Percentiles rank a stretch among this genome's conserved stretches.
Evolutionary conservation across 2,329 filamentous ascomycete genomes (phyloP).

Genomic region (Penicillium sp.): DNA sequence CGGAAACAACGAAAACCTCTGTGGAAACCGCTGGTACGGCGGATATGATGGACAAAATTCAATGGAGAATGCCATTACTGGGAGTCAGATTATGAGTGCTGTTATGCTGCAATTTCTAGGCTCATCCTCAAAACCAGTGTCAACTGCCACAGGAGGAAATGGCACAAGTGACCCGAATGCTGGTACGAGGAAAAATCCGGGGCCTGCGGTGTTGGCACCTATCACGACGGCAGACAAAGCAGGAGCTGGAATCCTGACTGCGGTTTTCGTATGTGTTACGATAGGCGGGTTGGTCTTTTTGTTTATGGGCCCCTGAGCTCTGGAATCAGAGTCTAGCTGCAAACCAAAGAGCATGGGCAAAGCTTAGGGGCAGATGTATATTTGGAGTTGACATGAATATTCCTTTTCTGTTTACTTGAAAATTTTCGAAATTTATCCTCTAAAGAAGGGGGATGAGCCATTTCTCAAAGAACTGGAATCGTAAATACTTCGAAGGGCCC

Average conservation of each 20-base stretch:
- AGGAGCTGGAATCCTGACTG: slow-evolving; percentile 1
- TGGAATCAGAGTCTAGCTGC: no score
- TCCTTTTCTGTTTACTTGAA: neutral
- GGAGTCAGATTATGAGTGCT: slow-evolving; percentile 55
- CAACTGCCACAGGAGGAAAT: slow-evolving; percentile 2
- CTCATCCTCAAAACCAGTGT: neutral
- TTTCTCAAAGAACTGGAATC: no score
- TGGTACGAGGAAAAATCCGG: neutral
- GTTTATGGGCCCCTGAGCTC: neutral
- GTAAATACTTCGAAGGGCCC: no score
- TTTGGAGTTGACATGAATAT: neutral
- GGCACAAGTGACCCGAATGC: neutral
- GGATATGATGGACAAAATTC: slow-evolving; percentile 59
- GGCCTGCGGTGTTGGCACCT: neutral
- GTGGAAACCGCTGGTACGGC: slow-evolving; percentile 62
- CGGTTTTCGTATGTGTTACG: neutral
- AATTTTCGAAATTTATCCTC: no score
- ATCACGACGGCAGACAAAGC: slow-evolving; percentile 4
- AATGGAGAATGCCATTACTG: slow-evolving; percentile 68
- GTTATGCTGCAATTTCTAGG: slow-evolving; percentile 2
- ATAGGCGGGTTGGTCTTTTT: neutral
- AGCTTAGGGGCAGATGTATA: neutral
- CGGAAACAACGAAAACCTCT: slow-evolving; percentile 58
- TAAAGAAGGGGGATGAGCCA: no score
- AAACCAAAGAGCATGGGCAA: neutral